A percentile compares a stretch with the other conserved stretches of the same genome.
Evolutionary conservation across 768 basidiomycete species (phyloP).

Genomic region (Amanita subjunquillea): DNA sequence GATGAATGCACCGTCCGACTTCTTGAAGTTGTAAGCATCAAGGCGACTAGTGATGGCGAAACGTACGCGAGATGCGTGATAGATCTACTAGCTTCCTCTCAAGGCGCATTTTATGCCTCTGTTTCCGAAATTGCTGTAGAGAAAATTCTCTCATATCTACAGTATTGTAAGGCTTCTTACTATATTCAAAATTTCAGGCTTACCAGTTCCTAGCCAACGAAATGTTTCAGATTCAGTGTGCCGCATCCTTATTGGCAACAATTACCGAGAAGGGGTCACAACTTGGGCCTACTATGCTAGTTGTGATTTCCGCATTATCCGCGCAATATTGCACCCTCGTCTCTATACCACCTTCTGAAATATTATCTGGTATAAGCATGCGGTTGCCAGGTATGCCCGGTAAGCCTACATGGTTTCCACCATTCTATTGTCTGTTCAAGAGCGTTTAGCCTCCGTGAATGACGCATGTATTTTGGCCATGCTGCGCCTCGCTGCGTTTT

Average conservation of each 20-base stretch:
- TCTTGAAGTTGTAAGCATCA: conserved; percentile 43
- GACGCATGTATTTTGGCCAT: conserved; percentile 66
- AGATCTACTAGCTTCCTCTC: conserved; percentile 29
- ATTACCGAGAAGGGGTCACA: conserved; percentile 26
- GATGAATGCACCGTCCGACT: conserved; percentile 20
- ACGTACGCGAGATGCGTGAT: conserved; percentile 43
- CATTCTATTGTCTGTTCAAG: conserved; percentile 5
- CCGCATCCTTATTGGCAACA: conserved; percentile 33
- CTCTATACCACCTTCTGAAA: conserved; percentile 36
- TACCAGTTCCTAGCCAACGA: conserved; percentile 22
- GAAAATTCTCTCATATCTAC: conserved; percentile 37
- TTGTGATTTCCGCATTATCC: conserved; percentile 61
- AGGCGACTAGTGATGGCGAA: conserved; percentile 41
- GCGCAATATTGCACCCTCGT: conserved; percentile 47
- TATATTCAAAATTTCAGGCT: conserved; percentile 2
- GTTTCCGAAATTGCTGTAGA: conserved; percentile 53
- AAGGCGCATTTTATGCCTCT: conserved; percentile 20
- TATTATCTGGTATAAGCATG: conserved; percentile 35
- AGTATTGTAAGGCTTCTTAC: conserved; percentile 29
- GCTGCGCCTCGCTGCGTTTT: conserved; percentile 50
- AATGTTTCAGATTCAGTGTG: conserved; percentile 31
- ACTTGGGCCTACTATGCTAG: conserved; percentile 48
- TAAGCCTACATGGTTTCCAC: not conserved
- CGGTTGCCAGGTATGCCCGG: conserved; percentile 20
- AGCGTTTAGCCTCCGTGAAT: conserved; percentile 51